phyloP scores from a whole-genome alignment of 331 rosid genomes.

The Phaseolus coccineus region DNA sequence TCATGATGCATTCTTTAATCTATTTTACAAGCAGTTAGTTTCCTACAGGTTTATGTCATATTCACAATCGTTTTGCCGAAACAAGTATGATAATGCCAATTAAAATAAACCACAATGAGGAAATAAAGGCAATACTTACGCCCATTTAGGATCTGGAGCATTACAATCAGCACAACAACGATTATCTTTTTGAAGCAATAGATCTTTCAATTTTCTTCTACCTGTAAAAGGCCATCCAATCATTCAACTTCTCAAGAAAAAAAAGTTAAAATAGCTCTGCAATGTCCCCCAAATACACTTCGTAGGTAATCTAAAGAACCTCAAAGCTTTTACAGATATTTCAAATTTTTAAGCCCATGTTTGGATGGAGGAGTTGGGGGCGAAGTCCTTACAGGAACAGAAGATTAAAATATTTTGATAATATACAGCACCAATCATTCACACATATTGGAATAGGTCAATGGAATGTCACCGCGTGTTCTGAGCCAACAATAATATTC shows the following conservation, averaged over 20 bases:
- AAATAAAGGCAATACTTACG: conserved; percentile 66
- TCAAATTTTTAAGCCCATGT: not conserved
- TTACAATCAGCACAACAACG: conserved; percentile 92
- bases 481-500: conserved; percentile 9
- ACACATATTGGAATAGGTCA: not conserved
- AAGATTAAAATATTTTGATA: not conserved
- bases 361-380: conserved; percentile 17
- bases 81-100: conserved; percentile 25
- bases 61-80: conserved; percentile 22
- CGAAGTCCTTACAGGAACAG: not conserved
- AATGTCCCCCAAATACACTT: conserved; percentile 1
- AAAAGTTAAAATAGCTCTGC: conserved; percentile 22
- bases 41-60: conserved; percentile 30
- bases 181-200: conserved; percentile 77
- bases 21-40: conserved; percentile 14
- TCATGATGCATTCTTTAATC: not conserved
- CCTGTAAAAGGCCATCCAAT: conserved; percentile 62
- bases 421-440: conserved; percentile 13
- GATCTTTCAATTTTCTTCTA: conserved; percentile 77
- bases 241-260: conserved; percentile 51
- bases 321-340: conserved; percentile 13
- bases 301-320: conserved; percentile 23
- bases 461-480: conserved; percentile 1
- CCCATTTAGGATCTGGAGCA: conserved; percentile 97
- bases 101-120: conserved; percentile 25